These are phyloP conservation scores for Suillus subluteus DNA, from an alignment of 768 basidiomycete species.

Conservation along the genomic window DNA sequence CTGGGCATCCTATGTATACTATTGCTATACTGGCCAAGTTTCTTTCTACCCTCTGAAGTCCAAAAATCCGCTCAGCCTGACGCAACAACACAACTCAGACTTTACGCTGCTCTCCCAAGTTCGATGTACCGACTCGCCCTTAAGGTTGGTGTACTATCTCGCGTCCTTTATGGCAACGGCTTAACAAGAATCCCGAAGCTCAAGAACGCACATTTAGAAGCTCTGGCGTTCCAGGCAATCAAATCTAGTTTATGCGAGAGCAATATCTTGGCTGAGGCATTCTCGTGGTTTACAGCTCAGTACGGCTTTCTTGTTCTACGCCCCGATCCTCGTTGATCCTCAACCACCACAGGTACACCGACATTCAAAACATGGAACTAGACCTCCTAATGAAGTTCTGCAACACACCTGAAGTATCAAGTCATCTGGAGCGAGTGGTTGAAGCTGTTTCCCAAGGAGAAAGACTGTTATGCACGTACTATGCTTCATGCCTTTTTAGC, in stretches of 20 bases:
- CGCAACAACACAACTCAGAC: neutral
- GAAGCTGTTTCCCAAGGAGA: neutral
- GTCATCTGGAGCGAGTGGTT: neutral
- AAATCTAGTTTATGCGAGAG: conserved; percentile 23
- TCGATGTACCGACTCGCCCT: conserved; percentile 41
- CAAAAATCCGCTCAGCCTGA: neutral
- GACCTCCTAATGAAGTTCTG: neutral
- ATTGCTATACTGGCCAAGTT: conserved; percentile 34
- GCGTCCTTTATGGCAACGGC: neutral
- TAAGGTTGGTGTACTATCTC: conserved; percentile 18
- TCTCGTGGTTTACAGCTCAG: conserved; percentile 36
- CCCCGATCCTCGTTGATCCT: neutral
- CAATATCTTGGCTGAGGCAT: conserved; percentile 33
- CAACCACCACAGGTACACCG: conserved; percentile 19
- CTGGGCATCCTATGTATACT: conserved; percentile 32
- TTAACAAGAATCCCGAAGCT: neutral
- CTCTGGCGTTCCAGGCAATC: conserved; percentile 27
- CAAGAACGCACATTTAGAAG: neutral
- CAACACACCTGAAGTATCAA: neutral
- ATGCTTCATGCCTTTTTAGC: neutral
- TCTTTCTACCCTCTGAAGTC: conserved; percentile 32
- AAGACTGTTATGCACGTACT: neutral
- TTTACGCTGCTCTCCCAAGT: conserved; percentile 38
- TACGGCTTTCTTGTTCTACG: conserved; percentile 2
- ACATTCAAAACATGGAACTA: conserved; percentile 16